These are phyloP conservation scores for Allomyces javanicus DNA, from an alignment of 192 early-diverging fungal species.

Conservation along the genomic window DNA sequence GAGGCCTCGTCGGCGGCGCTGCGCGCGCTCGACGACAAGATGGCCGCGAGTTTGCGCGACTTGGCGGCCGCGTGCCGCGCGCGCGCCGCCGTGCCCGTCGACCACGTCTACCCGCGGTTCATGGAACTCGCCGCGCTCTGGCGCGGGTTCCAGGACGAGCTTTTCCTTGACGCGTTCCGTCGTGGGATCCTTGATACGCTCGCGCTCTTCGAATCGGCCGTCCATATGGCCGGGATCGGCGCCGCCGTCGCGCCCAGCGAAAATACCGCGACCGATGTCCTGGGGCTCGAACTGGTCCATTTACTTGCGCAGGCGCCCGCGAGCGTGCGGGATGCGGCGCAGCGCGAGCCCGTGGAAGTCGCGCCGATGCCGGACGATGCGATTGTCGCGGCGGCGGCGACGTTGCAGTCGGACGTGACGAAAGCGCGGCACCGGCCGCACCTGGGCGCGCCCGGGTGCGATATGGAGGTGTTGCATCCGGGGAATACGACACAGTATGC, in stretches of 20 bases:
- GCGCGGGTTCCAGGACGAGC: conserved; percentile 28
- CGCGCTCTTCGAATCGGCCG: neutral
- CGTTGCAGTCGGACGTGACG: conserved; percentile 23
- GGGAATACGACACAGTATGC: conserved; percentile 37
- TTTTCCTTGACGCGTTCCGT: conserved; percentile 30
- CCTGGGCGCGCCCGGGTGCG: neutral
- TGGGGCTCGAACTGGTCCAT: neutral
- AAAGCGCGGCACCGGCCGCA: neutral
- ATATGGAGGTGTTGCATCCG: conserved; percentile 33
- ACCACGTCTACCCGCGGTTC: conserved; percentile 38
- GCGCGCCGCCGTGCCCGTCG: conserved; percentile 38
- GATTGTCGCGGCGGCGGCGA: conserved; percentile 19
- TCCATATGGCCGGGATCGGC: neutral
- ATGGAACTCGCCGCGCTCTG: conserved; percentile 26
- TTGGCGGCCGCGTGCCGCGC: conserved; percentile 29
- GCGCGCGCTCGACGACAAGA: conserved; percentile 12
- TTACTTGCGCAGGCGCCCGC: neutral
- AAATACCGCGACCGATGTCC: neutral
- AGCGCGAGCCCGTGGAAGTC: neutral
- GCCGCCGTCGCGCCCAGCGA: neutral
- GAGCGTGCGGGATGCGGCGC: neutral
- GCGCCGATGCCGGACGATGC: conserved; percentile 9
- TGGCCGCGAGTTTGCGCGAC: conserved; percentile 22
- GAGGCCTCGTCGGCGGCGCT: conserved; percentile 12
- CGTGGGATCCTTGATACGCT: conserved; percentile 27